These are phyloP conservation scores for Syzygium aromaticum DNA, from an alignment of 345 rosid genomes.

Conservation along the genomic window DNA sequence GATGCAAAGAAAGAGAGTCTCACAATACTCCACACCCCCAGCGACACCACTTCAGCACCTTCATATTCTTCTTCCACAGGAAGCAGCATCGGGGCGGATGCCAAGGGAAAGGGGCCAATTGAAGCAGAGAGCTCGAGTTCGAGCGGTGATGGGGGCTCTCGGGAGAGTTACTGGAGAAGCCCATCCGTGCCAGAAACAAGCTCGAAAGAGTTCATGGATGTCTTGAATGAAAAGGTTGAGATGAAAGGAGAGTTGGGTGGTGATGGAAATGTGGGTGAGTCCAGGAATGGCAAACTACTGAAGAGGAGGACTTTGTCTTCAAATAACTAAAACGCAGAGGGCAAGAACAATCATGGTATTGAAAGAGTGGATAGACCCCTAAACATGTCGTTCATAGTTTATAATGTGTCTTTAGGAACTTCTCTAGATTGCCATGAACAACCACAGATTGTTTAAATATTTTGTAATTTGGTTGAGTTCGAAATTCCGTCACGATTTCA, in stretches of 20 bases:
- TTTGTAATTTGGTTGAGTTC: no score
- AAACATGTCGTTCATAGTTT: neutral
- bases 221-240: constrained; percentile 2
- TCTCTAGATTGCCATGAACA: no score
- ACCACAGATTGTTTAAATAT: no score
- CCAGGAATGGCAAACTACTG: constrained; percentile 13
- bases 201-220: constrained; percentile 15
- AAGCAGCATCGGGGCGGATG: constrained; percentile 7
- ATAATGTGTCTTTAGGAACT: no score
- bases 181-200: constrained; percentile 4
- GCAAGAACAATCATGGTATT: neutral
- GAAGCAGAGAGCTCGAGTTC: constrained; percentile 2
- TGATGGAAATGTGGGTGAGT: neutral
- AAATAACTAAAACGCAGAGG: constrained; percentile 1
- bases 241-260: neutral
- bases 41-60: constrained; percentile 30
- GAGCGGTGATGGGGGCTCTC: neutral
- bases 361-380: neutral
- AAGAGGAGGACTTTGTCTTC: constrained; percentile 31
- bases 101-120: constrained; percentile 16
- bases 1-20: constrained; percentile 30
- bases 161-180: neutral
- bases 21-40: constrained; percentile 27
- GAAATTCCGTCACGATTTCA: no score
- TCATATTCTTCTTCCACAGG: constrained; percentile 5